phyloP scores from a whole-genome alignment of 2,329 filamentous ascomycete genomes.

The Sporothrix brasiliensis region DNA sequence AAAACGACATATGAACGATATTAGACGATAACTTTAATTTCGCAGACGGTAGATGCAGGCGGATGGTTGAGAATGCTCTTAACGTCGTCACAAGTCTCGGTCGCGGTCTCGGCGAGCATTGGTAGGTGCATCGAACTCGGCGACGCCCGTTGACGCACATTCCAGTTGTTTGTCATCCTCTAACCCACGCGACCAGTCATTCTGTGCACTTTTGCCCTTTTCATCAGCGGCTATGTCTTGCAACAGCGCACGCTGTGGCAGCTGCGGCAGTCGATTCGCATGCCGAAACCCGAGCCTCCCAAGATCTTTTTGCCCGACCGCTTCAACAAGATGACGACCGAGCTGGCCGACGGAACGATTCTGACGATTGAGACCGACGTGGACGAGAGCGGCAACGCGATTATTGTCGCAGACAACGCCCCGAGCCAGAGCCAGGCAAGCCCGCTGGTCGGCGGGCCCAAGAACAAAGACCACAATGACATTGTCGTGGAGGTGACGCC shows the following conservation, averaged over 20 bases:
- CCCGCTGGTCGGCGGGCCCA: constrained; percentile 34
- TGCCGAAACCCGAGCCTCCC: constrained; percentile 53
- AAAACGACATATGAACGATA: background rate
- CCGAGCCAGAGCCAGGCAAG: constrained; percentile 36
- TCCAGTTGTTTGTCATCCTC: background rate
- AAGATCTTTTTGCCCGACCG: constrained; percentile 56
- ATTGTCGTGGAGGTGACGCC: constrained; percentile 46
- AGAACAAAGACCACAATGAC: constrained; percentile 33
- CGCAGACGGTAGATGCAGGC: constrained; percentile 22
- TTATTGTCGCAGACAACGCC: constrained; percentile 23
- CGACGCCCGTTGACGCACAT: background rate
- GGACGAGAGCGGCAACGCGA: constrained; percentile 30
- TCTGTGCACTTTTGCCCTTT: constrained; percentile 78
- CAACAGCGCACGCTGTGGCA: constrained; percentile 83
- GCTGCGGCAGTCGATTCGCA: constrained; percentile 70
- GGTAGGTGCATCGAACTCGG: constrained; percentile 50
- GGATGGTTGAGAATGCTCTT: constrained; percentile 54
- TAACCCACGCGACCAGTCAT: constrained; percentile 56
- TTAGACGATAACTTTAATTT: background rate
- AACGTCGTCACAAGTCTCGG: constrained; percentile 70
- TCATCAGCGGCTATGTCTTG: constrained; percentile 82
- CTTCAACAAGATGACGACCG: constrained; percentile 51
- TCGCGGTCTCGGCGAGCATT: constrained; percentile 65
- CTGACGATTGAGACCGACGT: constrained; percentile 47
- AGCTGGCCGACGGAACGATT: constrained; percentile 53